These are phyloP conservation scores for Malassezia nana DNA, from an alignment of 1,284 basidiomycete genomes.

Conservation along the genomic window DNA sequence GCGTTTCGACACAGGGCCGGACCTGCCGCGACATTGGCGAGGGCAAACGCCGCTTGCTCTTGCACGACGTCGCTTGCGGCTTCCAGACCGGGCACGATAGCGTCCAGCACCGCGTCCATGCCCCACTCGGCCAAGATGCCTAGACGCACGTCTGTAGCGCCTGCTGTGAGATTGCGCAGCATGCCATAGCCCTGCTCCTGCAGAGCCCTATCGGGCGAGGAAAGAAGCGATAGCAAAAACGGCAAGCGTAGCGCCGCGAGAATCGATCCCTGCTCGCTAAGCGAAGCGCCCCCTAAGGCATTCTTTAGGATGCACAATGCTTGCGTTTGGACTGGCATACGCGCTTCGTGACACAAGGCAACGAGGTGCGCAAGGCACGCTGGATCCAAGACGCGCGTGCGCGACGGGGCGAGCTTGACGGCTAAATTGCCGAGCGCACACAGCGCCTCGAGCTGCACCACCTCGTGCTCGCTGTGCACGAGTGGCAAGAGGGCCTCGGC, in stretches of 20 bases:
- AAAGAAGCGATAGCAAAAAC: constrained; percentile 15
- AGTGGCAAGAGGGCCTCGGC: constrained; percentile 29
- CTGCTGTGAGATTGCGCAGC: constrained; percentile 33
- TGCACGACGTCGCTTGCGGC: constrained; percentile 7
- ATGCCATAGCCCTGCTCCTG: constrained; percentile 41
- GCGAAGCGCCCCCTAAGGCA: constrained; percentile 27
- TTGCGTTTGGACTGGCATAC: constrained; percentile 20
- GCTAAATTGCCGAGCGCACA: constrained; percentile 41
- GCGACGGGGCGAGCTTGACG: constrained; percentile 41
- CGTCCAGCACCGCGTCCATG: constrained; percentile 20
- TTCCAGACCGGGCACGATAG: constrained; percentile 29
- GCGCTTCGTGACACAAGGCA: constrained; percentile 14
- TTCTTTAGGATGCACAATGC: constrained; percentile 45
- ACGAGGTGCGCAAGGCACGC: constrained; percentile 30
- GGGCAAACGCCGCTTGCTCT: constrained; percentile 34
- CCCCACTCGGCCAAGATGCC: constrained; percentile 26
- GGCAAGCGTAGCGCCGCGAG: constrained; percentile 22
- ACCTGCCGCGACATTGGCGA: constrained; percentile 41
- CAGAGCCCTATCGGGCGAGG: constrained; percentile 17
- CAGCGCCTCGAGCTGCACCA: constrained; percentile 31
- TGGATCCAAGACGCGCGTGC: constrained; percentile 26
- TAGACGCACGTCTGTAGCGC: not conserved
- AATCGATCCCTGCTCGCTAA: constrained; percentile 22
- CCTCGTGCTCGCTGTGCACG: constrained; percentile 24
- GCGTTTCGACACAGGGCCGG: constrained; percentile 16